Evolutionary conservation across 2,329 filamentous ascomycete species (phyloP).

Genomic region (Curvularia sp.): DNA sequence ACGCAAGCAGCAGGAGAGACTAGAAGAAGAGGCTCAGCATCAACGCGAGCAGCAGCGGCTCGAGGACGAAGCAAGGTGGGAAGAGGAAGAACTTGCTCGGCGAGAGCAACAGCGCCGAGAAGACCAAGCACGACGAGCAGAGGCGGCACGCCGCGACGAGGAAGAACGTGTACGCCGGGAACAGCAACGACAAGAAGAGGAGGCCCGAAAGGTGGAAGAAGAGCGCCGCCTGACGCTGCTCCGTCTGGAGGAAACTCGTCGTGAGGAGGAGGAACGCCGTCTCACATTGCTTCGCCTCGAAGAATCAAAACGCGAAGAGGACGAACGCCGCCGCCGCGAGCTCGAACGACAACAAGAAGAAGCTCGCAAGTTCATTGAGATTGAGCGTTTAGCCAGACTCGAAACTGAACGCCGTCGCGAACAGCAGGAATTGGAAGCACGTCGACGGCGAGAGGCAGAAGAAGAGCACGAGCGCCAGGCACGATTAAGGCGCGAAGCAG

Average conservation of each 20-base stretch:
- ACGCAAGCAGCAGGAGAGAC: constrained; percentile 42
- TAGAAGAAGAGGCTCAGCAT: constrained; percentile 35
- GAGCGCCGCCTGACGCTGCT: constrained; percentile 7
- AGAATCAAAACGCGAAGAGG: constrained; percentile 18
- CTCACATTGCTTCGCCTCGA: constrained; percentile 24
- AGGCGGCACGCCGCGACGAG: constrained; percentile 29
- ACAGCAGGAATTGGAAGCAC: constrained; percentile 33
- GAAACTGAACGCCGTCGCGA: constrained; percentile 41
- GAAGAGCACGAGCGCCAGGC: constrained; percentile 35
- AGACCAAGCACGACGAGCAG: constrained; percentile 24
- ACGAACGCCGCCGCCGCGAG: constrained; percentile 28
- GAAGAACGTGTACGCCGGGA: constrained; percentile 23
- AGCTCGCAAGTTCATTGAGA: constrained; percentile 36
- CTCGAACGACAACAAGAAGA: constrained; percentile 41
- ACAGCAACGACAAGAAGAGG: constrained; percentile 8
- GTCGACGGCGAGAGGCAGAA: constrained; percentile 36
- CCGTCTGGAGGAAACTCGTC: constrained; percentile 28
- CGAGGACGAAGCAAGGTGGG: constrained; percentile 28
- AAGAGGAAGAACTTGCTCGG: constrained; percentile 27
- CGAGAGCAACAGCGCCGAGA: constrained; percentile 33
- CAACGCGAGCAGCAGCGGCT: constrained; percentile 28
- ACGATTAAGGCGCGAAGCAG: constrained; percentile 38
- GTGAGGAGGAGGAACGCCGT: constrained; percentile 36
- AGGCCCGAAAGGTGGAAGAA: constrained; percentile 6
- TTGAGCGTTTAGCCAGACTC: constrained; percentile 37